These are phyloP conservation scores for Termitomyces sp. DNA, from an alignment of 768 basidiomycete genomes.

Conservation along the genomic window DNA sequence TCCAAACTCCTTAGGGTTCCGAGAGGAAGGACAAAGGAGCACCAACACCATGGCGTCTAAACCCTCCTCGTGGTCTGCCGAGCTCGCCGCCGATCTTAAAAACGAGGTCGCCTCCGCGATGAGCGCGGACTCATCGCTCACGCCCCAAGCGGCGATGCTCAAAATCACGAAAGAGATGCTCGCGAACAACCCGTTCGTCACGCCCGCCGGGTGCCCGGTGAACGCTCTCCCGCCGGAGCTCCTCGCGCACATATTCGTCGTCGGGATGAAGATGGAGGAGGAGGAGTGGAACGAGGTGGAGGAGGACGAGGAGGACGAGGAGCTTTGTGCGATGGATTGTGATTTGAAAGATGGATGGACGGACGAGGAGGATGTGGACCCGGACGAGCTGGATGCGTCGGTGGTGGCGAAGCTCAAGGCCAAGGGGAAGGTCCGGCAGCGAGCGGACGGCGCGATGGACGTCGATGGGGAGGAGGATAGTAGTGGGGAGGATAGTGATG, in stretches of 20 bases:
- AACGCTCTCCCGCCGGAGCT: slow-evolving; percentile 52
- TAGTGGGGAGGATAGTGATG: slow-evolving; percentile 3
- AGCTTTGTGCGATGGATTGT: slow-evolving; percentile 25
- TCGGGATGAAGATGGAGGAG: slow-evolving; percentile 33
- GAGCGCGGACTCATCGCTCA: slow-evolving; percentile 21
- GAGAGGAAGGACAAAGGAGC: not conserved
- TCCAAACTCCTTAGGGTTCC: not conserved
- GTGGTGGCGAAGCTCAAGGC: not conserved
- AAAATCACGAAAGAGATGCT: slow-evolving; percentile 30
- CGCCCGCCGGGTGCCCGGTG: slow-evolving; percentile 43
- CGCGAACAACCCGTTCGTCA: slow-evolving; percentile 41
- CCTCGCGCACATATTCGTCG: slow-evolving; percentile 47
- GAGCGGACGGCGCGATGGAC: slow-evolving; percentile 15
- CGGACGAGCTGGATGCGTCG: slow-evolving; percentile 8
- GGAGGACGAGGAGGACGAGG: slow-evolving; percentile 30
- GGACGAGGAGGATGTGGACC: slow-evolving; percentile 18
- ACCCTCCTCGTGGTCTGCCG: slow-evolving; percentile 11
- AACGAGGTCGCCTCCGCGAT: slow-evolving; percentile 19
- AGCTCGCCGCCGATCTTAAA: slow-evolving; percentile 6
- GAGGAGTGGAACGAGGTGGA: slow-evolving; percentile 25
- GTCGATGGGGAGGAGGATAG: slow-evolving; percentile 7
- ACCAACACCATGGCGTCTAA: slow-evolving; percentile 17
- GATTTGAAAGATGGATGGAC: slow-evolving; percentile 20
- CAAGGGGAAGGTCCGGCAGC: slow-evolving; percentile 17
- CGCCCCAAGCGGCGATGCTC: slow-evolving; percentile 24